A percentile compares a stretch with the other conserved stretches of the same genome.
These are phyloP conservation scores for Fusarium sp. DNA, from an alignment of 2,329 filamentous ascomycete species.

Conservation along the genomic window DNA sequence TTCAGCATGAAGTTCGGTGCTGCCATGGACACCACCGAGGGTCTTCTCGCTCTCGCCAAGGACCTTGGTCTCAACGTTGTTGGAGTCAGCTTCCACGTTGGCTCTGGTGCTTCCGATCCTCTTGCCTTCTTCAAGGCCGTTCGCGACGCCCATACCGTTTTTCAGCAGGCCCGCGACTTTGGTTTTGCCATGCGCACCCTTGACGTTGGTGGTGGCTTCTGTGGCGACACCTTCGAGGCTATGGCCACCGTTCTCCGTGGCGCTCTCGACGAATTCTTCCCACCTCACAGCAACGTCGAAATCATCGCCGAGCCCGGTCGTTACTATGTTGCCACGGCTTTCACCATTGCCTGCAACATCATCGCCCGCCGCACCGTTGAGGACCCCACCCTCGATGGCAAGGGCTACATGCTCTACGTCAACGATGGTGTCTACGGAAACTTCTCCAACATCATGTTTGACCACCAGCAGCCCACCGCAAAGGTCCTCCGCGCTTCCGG, in stretches of 20 bases:
- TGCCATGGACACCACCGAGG: slow-evolving; percentile 81
- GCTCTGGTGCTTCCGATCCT: slow-evolving; percentile 96
- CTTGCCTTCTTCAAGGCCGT: slow-evolving; percentile 91
- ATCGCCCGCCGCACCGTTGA: slow-evolving; percentile 93
- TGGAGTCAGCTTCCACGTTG: slow-evolving; percentile 97
- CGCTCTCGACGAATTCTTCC: slow-evolving; percentile 90
- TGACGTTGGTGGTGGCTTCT: slow-evolving; percentile 95
- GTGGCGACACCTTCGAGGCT: slow-evolving; percentile 87
- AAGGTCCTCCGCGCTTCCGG: slow-evolving; percentile 78
- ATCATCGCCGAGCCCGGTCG: slow-evolving; percentile 97
- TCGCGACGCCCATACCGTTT: slow-evolving; percentile 86
- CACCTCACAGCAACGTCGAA: slow-evolving; percentile 75
- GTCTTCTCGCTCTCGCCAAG: slow-evolving; percentile 83
- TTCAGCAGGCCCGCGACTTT: slow-evolving; percentile 81
- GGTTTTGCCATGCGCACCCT: slow-evolving; percentile 88
- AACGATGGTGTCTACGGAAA: slow-evolving; percentile 99
- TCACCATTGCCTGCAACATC: slow-evolving; percentile 94
- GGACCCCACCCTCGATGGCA: slow-evolving; percentile 72
- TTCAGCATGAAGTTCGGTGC: slow-evolving; percentile 98
- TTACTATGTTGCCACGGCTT: slow-evolving; percentile 94
- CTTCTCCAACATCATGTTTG: slow-evolving; percentile 99
- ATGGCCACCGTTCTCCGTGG: slow-evolving; percentile 85
- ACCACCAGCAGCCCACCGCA: slow-evolving; percentile 91
- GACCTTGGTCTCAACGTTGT: slow-evolving; percentile 89
- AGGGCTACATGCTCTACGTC: slow-evolving; percentile 95